Evolutionary conservation across 176 grass and related monocot species (phyloP).

Genomic region (Urochloa ruziziensis): DNA sequence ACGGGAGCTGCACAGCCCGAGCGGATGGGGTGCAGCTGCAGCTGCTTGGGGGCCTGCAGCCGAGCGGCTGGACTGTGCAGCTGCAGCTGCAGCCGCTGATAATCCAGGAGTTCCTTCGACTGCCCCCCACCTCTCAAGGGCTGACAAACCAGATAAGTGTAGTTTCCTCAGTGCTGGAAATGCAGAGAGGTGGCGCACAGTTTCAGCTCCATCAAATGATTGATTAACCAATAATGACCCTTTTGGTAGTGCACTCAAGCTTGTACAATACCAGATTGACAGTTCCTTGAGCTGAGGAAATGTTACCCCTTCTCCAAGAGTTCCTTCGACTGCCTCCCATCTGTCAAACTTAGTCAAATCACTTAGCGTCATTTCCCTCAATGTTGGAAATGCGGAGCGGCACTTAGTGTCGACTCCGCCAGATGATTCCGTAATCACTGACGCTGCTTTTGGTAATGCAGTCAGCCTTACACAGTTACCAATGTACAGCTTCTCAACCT

Average conservation of each 20-base stretch:
- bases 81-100: too few relatives aligned
- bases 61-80: too few relatives aligned
- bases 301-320: background rate
- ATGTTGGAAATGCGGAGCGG: background rate
- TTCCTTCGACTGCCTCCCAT: background rate
- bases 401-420: background rate
- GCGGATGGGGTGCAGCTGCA: too few relatives aligned
- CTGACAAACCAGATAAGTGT: fast-evolving
- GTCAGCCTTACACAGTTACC: fast-evolving
- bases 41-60: too few relatives aligned
- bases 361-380: background rate
- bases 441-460: background rate
- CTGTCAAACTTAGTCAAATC: background rate
- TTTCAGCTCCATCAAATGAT: too few relatives aligned
- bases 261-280: background rate
- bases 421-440: background rate
- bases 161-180: background rate
- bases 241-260: too few relatives aligned
- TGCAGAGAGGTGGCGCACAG: background rate
- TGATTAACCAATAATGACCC: too few relatives aligned
- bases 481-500: background rate
- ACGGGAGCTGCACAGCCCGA: too few relatives aligned
- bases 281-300: background rate
- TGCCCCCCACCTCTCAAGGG: background rate
- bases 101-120: background rate